A percentile compares a stretch with the other conserved stretches of the same genome.
These are phyloP conservation scores for Tanacetum coccineum DNA, from an alignment of 129 eudicot species.

Conservation along the genomic window DNA sequence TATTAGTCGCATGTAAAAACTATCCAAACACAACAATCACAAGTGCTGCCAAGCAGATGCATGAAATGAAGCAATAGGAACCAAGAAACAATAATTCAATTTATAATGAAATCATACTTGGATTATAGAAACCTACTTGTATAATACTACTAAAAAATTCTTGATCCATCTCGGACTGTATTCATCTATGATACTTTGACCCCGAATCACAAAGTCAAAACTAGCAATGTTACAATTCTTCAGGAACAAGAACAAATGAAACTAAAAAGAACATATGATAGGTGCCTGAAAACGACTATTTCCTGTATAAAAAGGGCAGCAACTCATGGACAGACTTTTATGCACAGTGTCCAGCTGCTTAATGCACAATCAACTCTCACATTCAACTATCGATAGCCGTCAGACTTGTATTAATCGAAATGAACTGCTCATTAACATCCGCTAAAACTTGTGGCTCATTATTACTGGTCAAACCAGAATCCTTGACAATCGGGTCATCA, in stretches of 20 bases:
- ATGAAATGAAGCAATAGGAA: background rate
- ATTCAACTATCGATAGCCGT: no score
- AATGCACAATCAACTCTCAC: no score
- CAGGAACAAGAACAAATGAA: conserved; percentile 13
- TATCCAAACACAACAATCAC: background rate
- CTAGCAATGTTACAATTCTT: conserved; percentile 29
- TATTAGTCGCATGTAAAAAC: background rate
- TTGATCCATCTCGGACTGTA: conserved; percentile 21
- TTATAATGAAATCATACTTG: conserved; percentile 7
- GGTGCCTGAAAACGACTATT: conserved; percentile 25
- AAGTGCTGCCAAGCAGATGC: background rate
- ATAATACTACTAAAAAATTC: conserved; percentile 4
- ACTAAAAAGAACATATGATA: conserved; percentile 9
- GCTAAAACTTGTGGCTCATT: no score
- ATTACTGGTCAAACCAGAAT: background rate
- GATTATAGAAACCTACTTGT: conserved; percentile 14
- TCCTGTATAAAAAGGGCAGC: conserved; percentile 25
- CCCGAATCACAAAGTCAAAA: conserved; percentile 30
- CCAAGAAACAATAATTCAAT: conserved; percentile 17
- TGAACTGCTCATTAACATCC: no score
- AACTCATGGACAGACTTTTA: conserved; percentile 28
- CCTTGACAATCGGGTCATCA: conserved; percentile 1
- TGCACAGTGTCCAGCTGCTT: conserved; percentile 38
- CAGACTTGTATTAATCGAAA: no score
- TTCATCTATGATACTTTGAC: conserved; percentile 28